Base-by-base conservation (phyloP, 2,329 filamentous ascomycete genomes). In the Didymella arachidicola region DNA sequence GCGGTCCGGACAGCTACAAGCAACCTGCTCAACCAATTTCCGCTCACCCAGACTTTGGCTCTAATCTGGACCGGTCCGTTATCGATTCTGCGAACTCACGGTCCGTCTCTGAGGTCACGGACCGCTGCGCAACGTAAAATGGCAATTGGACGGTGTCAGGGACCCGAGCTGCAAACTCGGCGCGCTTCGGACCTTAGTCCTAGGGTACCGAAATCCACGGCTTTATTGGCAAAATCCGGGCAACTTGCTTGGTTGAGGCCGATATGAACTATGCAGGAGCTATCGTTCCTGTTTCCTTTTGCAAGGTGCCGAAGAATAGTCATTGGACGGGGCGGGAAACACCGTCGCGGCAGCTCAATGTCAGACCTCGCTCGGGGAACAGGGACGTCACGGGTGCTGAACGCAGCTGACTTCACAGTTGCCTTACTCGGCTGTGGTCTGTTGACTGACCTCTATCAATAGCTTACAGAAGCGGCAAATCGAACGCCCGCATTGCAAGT, bases 61-160 rank as follows among this genome's bases (percentile, higher is more conserved):
- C 29, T 45, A 27, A 43, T 58, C 55, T 58, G 55, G 49, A 58
- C 55, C 55, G 55, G 55, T 58, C 55, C 49, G 55, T 53, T 45
- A 53, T 49, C 44, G 55, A 47, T 57, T 47, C 53, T 51, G 53
- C 53, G 41, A 57, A 46, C 47, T 53, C 42, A 49, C 47, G 53
- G 47, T 51, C 46, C 47, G 53, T 51, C 46, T 52, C 42, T n/a
- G 48, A 52, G 36, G 42, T 52, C 49, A 53, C 55, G 55, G 49
- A 53, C 49, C 49, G 55, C 38, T 52, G 47, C 49, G 55, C 36
- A 43, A 43, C 55, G 55, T 44, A 25, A 49, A 58, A 44, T 39
- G 39, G 27, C 43, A 39, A 47, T n/a, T 41, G 32, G 45, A 50
- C 53, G 54, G 47, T 26, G 48, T 51, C 55, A 58, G 55, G 55